Evolutionary conservation across 306 rosid species (phyloP).

Genomic region (Cucurbita moschata): DNA sequence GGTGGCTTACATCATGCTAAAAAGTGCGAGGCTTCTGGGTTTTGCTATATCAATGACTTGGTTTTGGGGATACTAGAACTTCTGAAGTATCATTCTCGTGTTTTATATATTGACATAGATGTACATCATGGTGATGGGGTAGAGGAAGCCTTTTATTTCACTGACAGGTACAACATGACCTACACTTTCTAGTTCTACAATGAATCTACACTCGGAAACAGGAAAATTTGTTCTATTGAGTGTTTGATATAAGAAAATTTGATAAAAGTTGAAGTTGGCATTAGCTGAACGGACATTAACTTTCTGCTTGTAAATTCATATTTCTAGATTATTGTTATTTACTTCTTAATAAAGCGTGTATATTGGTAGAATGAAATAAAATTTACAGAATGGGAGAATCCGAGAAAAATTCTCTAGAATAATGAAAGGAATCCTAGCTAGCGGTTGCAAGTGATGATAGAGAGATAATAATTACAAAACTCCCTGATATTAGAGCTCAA

Average conservation of each 20-base stretch:
- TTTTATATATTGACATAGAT: constrained; percentile 86
- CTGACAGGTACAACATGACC: constrained; percentile 62
- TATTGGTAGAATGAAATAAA: neutral
- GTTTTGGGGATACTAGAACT: constrained; percentile 95
- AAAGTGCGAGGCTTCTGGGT: constrained; percentile 98
- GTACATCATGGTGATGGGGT: constrained; percentile 99
- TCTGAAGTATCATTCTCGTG: constrained; percentile 88
- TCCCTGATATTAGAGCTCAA: neutral
- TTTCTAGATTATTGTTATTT: neutral
- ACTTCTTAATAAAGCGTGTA: neutral
- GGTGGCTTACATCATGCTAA: constrained; percentile 98
- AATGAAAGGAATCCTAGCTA: neutral
- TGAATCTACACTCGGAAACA: neutral
- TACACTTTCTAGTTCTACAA: neutral
- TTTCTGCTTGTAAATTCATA: neutral
- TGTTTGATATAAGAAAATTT: neutral
- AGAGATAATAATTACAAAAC: neutral
- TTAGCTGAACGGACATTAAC: neutral
- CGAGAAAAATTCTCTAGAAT: neutral
- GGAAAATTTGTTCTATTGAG: neutral
- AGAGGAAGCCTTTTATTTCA: constrained; percentile 95
- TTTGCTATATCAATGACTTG: constrained; percentile 96
- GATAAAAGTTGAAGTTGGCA: neutral
- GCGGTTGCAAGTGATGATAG: neutral
- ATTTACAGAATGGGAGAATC: neutral